These are phyloP conservation scores for Stachybotrys chartarum DNA, from an alignment of 2,329 filamentous ascomycete genomes.

Conservation along the genomic window DNA sequence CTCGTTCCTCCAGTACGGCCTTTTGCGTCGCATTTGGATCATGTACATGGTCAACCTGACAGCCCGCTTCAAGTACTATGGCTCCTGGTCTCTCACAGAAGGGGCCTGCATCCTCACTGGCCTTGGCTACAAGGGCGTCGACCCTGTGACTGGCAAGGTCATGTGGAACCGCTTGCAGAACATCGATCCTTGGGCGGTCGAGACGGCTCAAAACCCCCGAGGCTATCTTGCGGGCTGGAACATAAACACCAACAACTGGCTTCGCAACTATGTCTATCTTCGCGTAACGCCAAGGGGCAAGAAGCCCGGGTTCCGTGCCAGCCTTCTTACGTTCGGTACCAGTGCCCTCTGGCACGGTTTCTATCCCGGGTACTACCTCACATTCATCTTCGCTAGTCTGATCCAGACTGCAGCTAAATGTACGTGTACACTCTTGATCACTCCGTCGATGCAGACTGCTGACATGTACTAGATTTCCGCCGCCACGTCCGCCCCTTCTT, in stretches of 20 bases:
- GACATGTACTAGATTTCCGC: conserved; percentile 61
- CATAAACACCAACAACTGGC: conserved; percentile 96
- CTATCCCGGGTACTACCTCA: conserved; percentile 91
- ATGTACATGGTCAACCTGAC: conserved; percentile 81
- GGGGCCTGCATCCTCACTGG: conserved; percentile 91
- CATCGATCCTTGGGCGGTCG: conserved; percentile 77
- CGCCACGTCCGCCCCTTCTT: conserved; percentile 90
- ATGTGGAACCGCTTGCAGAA: conserved; percentile 87
- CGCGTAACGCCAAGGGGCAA: conserved; percentile 91
- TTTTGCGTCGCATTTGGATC: conserved; percentile 67
- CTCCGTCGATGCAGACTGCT: conserved; percentile 1
- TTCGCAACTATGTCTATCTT: conserved; percentile 92
- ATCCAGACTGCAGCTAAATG: conserved; percentile 92
- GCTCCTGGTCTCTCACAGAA: conserved; percentile 88
- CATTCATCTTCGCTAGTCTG: conserved; percentile 83
- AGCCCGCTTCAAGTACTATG: conserved; percentile 88
- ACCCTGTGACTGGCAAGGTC: conserved; percentile 75
- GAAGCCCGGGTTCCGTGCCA: conserved; percentile 94
- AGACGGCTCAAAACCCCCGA: conserved; percentile 87
- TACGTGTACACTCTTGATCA: conserved; percentile 38
- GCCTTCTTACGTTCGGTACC: conserved; percentile 86
- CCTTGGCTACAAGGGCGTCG: conserved; percentile 89
- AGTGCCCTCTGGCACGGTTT: conserved; percentile 98
- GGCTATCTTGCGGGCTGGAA: conserved; percentile 93
- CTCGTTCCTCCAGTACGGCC: conserved; percentile 57